Evolutionary conservation across 352 stramenopile genomes (phyloP).

Genomic region (Globisporangium splendens): DNA sequence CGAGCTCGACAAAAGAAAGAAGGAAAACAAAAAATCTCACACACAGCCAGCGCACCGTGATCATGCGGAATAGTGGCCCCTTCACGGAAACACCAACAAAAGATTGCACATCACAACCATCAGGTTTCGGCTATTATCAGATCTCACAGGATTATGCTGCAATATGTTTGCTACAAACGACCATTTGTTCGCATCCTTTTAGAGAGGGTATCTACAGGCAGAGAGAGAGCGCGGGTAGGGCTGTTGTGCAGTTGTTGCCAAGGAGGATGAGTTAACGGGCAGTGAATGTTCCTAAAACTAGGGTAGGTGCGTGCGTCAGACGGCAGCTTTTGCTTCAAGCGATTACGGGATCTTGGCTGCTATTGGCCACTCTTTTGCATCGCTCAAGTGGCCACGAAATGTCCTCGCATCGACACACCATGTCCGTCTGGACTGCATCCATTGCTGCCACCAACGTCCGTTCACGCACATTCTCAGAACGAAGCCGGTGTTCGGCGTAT

Average conservation of each 20-base stretch:
- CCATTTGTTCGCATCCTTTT: too few species aligned
- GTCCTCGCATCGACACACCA: background rate
- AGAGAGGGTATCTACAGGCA: background rate
- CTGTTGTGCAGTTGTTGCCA: background rate
- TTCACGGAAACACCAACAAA: background rate
- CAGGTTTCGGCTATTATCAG: background rate
- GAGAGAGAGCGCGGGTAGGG: background rate
- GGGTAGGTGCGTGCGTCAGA: background rate
- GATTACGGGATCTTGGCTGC: background rate
- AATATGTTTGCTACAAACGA: too few species aligned
- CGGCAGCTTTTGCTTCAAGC: background rate
- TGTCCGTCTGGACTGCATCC: background rate
- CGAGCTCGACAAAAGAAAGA: background rate
- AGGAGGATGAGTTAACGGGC: slow-evolving; percentile 12
- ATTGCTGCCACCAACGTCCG: too few species aligned
- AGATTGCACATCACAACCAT: background rate
- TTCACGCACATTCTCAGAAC: background rate
- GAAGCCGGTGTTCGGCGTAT: background rate
- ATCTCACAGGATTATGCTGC: background rate
- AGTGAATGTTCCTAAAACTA: slow-evolving; percentile 5
- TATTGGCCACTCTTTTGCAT: background rate
- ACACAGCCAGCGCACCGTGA: background rate
- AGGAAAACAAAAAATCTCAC: slow-evolving; percentile 1
- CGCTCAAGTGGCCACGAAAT: background rate
- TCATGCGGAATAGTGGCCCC: background rate